Conservation (phyloP, 257 asterid species). For the Solanum infundibuliforme region DNA sequence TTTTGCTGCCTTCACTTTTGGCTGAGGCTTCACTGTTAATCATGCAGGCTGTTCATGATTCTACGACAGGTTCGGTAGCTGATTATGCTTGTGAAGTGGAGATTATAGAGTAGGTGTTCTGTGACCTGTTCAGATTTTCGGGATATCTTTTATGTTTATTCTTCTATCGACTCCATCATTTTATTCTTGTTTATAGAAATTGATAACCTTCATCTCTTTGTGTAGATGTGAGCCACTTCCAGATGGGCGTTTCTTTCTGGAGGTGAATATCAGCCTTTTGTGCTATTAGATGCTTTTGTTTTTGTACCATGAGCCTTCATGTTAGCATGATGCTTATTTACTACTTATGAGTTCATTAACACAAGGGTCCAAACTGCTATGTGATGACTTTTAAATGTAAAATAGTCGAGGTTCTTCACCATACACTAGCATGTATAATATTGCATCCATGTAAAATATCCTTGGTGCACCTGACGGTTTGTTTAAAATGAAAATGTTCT, state of each 20-base stretch:
- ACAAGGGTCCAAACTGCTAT: not conserved
- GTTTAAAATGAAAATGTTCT: not conserved
- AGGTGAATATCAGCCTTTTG: constrained; percentile 37
- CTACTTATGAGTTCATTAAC: not conserved
- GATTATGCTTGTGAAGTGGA: constrained; percentile 98
- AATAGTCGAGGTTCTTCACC: not conserved
- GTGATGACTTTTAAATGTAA: not conserved
- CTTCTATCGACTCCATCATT: not conserved
- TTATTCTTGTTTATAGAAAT: constrained; percentile 11
- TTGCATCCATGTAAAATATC: not conserved
- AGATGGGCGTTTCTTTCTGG: constrained; percentile 94
- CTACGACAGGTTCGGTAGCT: constrained; percentile 65
- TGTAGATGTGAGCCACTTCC: constrained; percentile 98
- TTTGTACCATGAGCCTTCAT: not conserved
- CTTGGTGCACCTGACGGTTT: not conserved
- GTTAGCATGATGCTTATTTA: not conserved
- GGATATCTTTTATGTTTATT: not conserved
- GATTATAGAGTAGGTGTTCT: constrained; percentile 71
- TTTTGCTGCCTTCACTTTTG: constrained; percentile 8
- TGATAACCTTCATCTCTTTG: constrained; percentile 17
- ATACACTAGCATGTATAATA: not conserved
- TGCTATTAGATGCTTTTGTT: not conserved
- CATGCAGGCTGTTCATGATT: constrained; percentile 61
- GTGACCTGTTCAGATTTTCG: not conserved
- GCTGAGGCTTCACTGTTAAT: constrained; percentile 11